These are phyloP conservation scores for Coemansia sp. DNA, from an alignment of 192 early-diverging fungal genomes.

Conservation along the genomic window DNA sequence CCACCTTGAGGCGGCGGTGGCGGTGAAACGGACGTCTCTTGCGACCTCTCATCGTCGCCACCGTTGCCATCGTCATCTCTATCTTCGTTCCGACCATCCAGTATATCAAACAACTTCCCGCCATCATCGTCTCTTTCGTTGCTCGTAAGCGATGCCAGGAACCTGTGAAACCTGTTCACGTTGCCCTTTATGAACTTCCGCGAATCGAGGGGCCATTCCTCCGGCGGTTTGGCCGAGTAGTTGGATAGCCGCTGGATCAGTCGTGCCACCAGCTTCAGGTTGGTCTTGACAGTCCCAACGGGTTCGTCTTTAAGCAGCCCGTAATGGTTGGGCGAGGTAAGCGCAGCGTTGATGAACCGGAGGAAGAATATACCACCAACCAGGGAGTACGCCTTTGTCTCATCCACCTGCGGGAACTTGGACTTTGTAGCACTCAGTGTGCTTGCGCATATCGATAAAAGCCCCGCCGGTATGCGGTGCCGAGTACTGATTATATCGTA, in stretches of 20 bases:
- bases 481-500: slow-evolving; percentile 35
- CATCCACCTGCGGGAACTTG: slow-evolving; percentile 32
- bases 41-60: background rate
- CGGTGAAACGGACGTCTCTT: background rate
- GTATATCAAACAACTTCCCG: background rate
- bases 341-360: slow-evolving; percentile 48
- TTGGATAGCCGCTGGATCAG: slow-evolving; percentile 51
- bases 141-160: slow-evolving; percentile 38
- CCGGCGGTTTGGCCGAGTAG: slow-evolving; percentile 34
- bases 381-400: slow-evolving; percentile 34
- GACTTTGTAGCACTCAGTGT: slow-evolving; percentile 27
- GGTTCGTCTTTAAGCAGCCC: slow-evolving; percentile 29
- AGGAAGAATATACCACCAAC: slow-evolving; percentile 52
- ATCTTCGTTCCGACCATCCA: background rate
- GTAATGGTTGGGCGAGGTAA: slow-evolving; percentile 41
- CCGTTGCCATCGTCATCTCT: background rate
- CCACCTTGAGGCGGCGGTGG: background rate
- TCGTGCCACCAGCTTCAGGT: slow-evolving; percentile 43
- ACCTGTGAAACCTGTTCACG: slow-evolving; percentile 23
- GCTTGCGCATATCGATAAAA: slow-evolving; percentile 40
- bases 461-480: slow-evolving; percentile 28
- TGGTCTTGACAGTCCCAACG: slow-evolving; percentile 24
- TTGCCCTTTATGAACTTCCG: slow-evolving; percentile 41
- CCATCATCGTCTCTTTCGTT: background rate
- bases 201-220: slow-evolving; percentile 45